Evolutionary conservation across 2,329 filamentous ascomycete genomes (phyloP).

Genomic region (Colletotrichum sp.): DNA sequence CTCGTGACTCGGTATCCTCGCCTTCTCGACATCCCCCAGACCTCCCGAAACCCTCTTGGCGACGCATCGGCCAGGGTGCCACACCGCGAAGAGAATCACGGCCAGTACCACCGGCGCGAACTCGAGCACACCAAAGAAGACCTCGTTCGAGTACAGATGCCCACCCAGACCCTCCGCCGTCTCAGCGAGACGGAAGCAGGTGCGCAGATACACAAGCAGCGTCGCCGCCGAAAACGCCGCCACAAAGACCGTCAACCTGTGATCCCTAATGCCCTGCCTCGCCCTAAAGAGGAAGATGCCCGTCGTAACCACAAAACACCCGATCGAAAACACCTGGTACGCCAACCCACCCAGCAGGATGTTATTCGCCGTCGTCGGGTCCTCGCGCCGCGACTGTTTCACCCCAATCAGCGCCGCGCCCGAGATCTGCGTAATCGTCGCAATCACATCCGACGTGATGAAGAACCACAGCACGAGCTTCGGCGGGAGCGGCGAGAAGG

Average conservation of each 20-base stretch:
- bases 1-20: background rate
- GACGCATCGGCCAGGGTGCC: constrained; percentile 47
- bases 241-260: constrained; percentile 43
- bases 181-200: constrained; percentile 59
- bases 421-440: constrained; percentile 57
- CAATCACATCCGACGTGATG: constrained; percentile 57
- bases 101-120: constrained; percentile 59
- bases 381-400: constrained; percentile 50
- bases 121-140: constrained; percentile 58
- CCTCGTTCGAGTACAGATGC: constrained; percentile 52
- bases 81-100: constrained; percentile 47
- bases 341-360: constrained; percentile 60
- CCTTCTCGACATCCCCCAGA: background rate
- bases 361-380: constrained; percentile 57
- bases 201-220: constrained; percentile 56
- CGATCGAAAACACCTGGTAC: constrained; percentile 58
- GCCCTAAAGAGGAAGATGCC: constrained; percentile 45
- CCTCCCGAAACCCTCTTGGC: background rate
- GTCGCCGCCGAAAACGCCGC: constrained; percentile 47
- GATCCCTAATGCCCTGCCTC: constrained; percentile 29
- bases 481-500: constrained; percentile 49
- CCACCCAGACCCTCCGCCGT: constrained; percentile 54
- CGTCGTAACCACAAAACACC: constrained; percentile 50
- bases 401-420: constrained; percentile 60
- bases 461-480: constrained; percentile 58